Base-by-base conservation (phyloP, 1,139 yeast genomes). In the Geotrichum phurueaensis region DNA sequence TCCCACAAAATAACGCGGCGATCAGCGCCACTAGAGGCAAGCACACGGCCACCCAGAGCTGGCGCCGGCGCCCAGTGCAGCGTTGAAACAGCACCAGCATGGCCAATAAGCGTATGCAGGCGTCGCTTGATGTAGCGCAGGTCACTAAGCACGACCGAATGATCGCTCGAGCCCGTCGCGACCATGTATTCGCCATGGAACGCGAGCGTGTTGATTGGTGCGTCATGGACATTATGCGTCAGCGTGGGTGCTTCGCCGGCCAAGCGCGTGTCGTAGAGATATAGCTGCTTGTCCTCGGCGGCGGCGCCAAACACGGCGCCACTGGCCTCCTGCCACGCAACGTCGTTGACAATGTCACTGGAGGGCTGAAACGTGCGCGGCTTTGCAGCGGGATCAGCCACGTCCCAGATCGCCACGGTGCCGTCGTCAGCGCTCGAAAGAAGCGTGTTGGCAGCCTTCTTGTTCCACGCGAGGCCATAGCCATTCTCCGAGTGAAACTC, bases 61-160 rank as follows among this genome's bases (percentile, higher is more conserved):
- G 81, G 83, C 52, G 74, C 73, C 0, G 94, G 94, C 64, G 89
- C 89, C 96, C 97, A 94, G 68, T 87, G 84, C 13, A 90, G 72
- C 31, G 84, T 79, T 0, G 96, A 86, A 9, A 92, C 81, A 0
- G 89, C 77, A 25, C 81, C 87, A 0, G 76, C 68, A 65, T 88
- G 96, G 27, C 84, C 85, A 5, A 72, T 65, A 25, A 75, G 69
- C 13, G 74, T 69, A 61, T 75, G 78, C 55, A 76, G 67, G 20
- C 71, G 69, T 27, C 63, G 62, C 29, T 71, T 67, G 20, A 71
- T 66, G 51, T 72, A 69, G 66, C 97, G 78, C 18, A 87, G 68
- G 70, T 92, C 98, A 86, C 91, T 87, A 2, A 89, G 67, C 39
- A 78, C 79, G 1, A 89, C 73, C 0, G 68, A 66, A 1, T 92